A percentile compares a stretch with the other conserved stretches of the same genome.
Evolutionary conservation across 345 rosid species (phyloP).

Genomic region (Brassica nigra): DNA sequence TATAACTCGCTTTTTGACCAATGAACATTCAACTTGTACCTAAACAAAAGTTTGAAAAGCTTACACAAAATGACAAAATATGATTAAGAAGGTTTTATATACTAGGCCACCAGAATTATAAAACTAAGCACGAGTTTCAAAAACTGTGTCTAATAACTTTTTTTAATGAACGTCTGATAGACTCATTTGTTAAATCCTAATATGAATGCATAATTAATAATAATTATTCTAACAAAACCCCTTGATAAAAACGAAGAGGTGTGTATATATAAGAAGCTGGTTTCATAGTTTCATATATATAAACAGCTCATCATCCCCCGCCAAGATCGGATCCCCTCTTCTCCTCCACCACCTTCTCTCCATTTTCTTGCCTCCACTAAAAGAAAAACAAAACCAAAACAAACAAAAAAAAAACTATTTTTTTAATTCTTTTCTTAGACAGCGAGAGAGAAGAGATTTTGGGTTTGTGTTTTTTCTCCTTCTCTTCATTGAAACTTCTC

Average conservation of each 20-base stretch:
- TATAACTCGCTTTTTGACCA: not conserved
- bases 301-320: conserved; percentile 36
- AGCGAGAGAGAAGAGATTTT: conserved; percentile 21
- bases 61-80: not conserved
- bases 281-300: not conserved
- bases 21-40: not conserved
- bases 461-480: conserved; percentile 20
- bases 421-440: conserved; percentile 16
- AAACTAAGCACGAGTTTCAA: conserved; percentile 23
- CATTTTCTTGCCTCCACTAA: conserved; percentile 22
- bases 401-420: not conserved
- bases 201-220: not conserved
- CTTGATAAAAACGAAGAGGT: not conserved
- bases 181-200: conserved; percentile 14
- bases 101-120: conserved; percentile 8
- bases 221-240: not conserved
- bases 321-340: conserved; percentile 32
- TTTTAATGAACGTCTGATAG: not conserved
- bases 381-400: not conserved
- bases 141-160: not conserved
- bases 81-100: not conserved
- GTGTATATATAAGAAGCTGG: conserved; percentile 6
- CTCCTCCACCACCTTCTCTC: conserved; percentile 40
- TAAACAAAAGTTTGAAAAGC: not conserved
- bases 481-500: conserved; percentile 17